These are phyloP conservation scores for Malus hybrid DNA, from an alignment of 331 rosid species.

Conservation along the genomic window DNA sequence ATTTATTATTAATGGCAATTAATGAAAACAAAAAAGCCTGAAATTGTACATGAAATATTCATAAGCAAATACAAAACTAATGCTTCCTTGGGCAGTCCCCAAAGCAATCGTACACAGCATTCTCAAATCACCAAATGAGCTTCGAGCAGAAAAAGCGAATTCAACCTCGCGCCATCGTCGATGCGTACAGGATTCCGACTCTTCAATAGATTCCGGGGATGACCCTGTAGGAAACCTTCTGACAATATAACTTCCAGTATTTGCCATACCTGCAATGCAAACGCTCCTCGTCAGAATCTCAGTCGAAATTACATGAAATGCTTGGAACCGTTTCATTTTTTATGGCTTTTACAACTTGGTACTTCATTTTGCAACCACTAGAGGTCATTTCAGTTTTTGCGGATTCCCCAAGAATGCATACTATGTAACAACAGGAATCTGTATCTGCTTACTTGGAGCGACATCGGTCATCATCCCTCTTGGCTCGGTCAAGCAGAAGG, in stretches of 20 bases:
- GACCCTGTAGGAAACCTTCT: slow-evolving; percentile 66
- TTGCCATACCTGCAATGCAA: slow-evolving; percentile 90
- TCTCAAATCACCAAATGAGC: slow-evolving; percentile 3
- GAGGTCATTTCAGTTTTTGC: not conserved
- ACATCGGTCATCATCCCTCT: slow-evolving; percentile 94
- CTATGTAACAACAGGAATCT: not conserved
- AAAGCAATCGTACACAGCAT: slow-evolving; percentile 3
- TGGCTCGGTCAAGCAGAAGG: slow-evolving; percentile 92
- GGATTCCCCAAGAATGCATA: not conserved
- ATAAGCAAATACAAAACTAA: not conserved
- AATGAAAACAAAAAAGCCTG: not conserved
- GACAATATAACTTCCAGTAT: slow-evolving; percentile 83
- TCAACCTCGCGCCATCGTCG: not conserved
- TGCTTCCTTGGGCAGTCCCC: not conserved
- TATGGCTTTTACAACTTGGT: not conserved
- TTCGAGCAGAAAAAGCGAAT: not conserved
- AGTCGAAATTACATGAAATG: not conserved
- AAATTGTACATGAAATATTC: not conserved
- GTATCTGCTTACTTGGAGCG: slow-evolving; percentile 74
- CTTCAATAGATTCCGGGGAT: slow-evolving; percentile 73
- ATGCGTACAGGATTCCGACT: not conserved
- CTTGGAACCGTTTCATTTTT: not conserved
- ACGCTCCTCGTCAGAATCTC: not conserved
- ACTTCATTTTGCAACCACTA: not conserved
- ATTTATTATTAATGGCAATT: not conserved